Base-by-base conservation (phyloP, 2,329 filamentous ascomycete genomes). In the Ophiosphaerella herpotricha region DNA sequence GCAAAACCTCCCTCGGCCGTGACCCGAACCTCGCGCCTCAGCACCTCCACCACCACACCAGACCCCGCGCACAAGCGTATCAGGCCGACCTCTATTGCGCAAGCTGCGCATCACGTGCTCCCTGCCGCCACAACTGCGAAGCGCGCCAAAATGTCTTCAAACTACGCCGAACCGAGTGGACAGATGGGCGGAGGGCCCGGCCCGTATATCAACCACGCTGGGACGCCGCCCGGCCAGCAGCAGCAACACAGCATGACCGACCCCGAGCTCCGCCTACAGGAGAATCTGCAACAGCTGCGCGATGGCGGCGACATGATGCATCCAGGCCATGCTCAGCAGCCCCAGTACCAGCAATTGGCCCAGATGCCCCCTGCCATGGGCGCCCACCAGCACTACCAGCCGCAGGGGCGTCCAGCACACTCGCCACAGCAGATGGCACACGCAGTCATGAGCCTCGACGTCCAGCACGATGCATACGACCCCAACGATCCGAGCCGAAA, bases 391-490 rank as follows among this genome's bases (percentile, higher is more conserved):
- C 70, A 72, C 41, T 71, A 72, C 45, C 70, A 71, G 48, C 63
- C 66, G 6, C 68, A 63, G 9, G 56, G 63, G 46, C 67, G 70
- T 8, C 71, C 70, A 6, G 67, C 67, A 14, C 70, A 72, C 43
- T 73, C 71, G 11, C 71, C 70, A 5, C 72, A 74, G 50, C 70
- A 73, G 46, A 73, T 74, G 70, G 71, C 71, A 13, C 71, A 69
- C 41, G 63, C 68, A 6, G 71, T 71, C 23, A 74, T 74, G 70
- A 72, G 59, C 48, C 46, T 74, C 46, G 67, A 70, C 39, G 68
- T 68, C 21, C 67, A 70, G 21, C 67, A 68, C 45, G 62, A 70
- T 34, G 53, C 60, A 18, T 74, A 68, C 41, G 64, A 64, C 43
- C 66, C 72, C 45, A 70, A 70, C 38, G 71, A 74, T 33, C 64